A percentile compares a stretch with the other conserved stretches of the same genome.
phyloP scores from a whole-genome alignment of 768 basidiomycete species.

The Pulveroboletus sp. region DNA sequence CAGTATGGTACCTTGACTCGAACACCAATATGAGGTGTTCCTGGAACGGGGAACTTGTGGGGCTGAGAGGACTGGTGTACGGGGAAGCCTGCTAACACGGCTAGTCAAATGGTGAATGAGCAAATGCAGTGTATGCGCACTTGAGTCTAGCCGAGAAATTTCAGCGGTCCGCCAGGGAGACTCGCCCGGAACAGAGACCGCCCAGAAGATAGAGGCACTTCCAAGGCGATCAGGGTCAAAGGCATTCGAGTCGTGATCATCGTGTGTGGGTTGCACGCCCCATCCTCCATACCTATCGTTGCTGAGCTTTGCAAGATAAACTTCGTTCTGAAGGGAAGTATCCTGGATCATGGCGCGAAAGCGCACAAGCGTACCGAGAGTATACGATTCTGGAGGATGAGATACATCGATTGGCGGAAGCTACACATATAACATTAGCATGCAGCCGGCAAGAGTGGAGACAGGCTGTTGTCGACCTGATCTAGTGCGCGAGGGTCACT shows the following conservation, averaged over 20 bases:
- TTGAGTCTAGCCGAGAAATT: constrained; percentile 19
- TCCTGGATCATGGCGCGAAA: constrained; percentile 83
- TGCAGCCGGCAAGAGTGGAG: neutral
- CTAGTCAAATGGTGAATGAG: neutral
- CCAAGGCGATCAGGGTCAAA: constrained; percentile 49
- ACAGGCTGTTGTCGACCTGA: constrained; percentile 20
- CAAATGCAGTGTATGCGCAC: constrained; percentile 12
- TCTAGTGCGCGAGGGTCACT: constrained; percentile 25
- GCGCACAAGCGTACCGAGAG: constrained; percentile 54
- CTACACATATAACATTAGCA: constrained; percentile 30
- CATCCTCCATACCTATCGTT: constrained; percentile 62
- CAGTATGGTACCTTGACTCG: constrained; percentile 56
- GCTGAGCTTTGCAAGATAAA: constrained; percentile 54
- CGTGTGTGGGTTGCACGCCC: constrained; percentile 47
- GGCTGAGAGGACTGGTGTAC: constrained; percentile 31
- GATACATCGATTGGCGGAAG: constrained; percentile 52
- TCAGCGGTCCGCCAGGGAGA: constrained; percentile 48
- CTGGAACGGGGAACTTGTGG: constrained; percentile 64
- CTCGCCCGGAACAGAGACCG: constrained; percentile 68
- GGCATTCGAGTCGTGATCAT: constrained; percentile 4
- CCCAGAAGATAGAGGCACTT: constrained; percentile 67
- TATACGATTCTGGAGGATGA: constrained; percentile 46
- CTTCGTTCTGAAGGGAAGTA: constrained; percentile 65
- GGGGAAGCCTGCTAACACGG: constrained; percentile 21
- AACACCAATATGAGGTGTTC: constrained; percentile 55